These are phyloP conservation scores for Eremochloa ophiuroides DNA, from an alignment of 176 grass and related monocot species.

Conservation along the genomic window DNA sequence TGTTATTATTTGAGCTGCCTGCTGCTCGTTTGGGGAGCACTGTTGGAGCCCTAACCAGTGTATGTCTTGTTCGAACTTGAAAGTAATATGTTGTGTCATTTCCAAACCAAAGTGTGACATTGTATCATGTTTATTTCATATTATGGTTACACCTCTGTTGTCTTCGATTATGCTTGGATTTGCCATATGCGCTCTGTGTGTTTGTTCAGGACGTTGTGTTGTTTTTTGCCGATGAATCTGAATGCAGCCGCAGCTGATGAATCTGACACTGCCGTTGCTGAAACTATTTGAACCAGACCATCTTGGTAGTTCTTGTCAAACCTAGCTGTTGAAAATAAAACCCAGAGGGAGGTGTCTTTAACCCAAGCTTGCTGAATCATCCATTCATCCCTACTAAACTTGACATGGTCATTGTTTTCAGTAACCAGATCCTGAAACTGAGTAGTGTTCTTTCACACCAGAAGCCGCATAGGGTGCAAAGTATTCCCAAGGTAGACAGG, in stretches of 20 bases:
- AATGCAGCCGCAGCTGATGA: not conserved
- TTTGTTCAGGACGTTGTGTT: not conserved
- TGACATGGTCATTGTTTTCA: not conserved
- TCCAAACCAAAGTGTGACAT: not conserved
- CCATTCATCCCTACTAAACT: not conserved
- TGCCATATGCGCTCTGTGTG: not conserved
- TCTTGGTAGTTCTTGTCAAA: not conserved
- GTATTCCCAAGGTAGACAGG: not conserved
- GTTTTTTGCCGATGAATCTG: not conserved
- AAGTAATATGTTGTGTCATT: conserved; percentile 10
- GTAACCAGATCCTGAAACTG: not conserved
- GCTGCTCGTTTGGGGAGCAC: conserved; percentile 8
- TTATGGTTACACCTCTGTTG: not conserved
- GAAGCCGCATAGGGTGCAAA: not conserved
- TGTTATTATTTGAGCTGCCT: conserved; percentile 23
- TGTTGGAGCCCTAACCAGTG: conserved; percentile 31
- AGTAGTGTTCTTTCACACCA: not conserved
- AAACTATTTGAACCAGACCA: not conserved
- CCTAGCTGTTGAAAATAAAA: not conserved
- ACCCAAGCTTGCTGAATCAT: not conserved
- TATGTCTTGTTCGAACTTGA: conserved; percentile 29
- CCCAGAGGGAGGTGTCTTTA: not conserved
- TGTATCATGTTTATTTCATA: not conserved
- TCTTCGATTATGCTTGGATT: not conserved
- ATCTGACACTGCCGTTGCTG: not conserved